Evolutionary conservation across 148 eudicot genomes (phyloP).

Genomic region (Silene uniflora): DNA sequence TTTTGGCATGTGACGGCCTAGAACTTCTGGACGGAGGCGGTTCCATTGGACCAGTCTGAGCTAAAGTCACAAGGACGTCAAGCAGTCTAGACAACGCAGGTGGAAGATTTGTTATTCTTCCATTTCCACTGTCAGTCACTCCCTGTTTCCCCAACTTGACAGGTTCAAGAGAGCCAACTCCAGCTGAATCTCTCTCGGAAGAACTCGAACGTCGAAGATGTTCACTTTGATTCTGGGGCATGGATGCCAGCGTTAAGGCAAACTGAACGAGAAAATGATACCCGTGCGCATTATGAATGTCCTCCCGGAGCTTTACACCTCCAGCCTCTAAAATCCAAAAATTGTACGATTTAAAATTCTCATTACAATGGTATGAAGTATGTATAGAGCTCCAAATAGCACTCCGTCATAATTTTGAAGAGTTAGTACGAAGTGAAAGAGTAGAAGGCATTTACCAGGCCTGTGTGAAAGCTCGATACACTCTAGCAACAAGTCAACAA

Average conservation of each 20-base stretch:
- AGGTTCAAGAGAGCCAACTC: conserved; percentile 27
- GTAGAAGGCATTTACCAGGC: conserved; percentile 56
- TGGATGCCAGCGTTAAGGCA: conserved; percentile 69
- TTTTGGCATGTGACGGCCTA: conserved; percentile 40
- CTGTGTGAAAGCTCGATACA: conserved; percentile 88
- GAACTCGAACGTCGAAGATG: conserved; percentile 34
- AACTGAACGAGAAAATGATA: conserved; percentile 94
- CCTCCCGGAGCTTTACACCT: conserved; percentile 91
- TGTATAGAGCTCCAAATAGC: background rate
- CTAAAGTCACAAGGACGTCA: conserved; percentile 84
- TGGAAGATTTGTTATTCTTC: conserved; percentile 50
- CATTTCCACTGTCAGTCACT: conserved; percentile 37
- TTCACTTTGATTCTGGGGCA: conserved; percentile 43
- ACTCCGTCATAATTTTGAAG: background rate
- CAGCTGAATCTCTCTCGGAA: conserved; percentile 38
- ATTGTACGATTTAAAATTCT: conserved; percentile 13
- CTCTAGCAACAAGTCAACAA: conserved; percentile 94
- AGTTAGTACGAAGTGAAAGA: conserved; percentile 11
- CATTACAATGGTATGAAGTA: background rate
- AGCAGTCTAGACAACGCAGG: conserved; percentile 83
- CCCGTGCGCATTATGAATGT: conserved; percentile 97
- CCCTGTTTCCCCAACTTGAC: conserved; percentile 30
- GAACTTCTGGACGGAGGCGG: conserved; percentile 39
- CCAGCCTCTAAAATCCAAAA: conserved; percentile 70
- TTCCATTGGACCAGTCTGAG: conserved; percentile 75